These are phyloP conservation scores for Hylodesmum podocarpum DNA, from an alignment of 306 rosid genomes.

Conservation along the genomic window DNA sequence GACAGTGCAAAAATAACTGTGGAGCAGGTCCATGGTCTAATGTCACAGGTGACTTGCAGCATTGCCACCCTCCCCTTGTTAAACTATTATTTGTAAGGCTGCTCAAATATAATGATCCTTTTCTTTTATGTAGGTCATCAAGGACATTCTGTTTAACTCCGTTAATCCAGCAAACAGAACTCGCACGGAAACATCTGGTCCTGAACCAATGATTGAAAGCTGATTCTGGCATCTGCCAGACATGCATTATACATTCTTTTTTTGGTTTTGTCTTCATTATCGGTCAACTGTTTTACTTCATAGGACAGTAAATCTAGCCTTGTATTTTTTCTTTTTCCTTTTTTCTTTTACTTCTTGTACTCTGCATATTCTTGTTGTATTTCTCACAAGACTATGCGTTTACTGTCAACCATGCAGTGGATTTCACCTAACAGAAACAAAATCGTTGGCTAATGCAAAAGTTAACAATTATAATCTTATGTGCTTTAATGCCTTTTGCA, in stretches of 20 bases:
- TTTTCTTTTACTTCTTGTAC: neutral
- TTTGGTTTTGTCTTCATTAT: neutral
- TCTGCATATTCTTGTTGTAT: conserved; percentile 31
- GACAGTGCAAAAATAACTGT: conserved; percentile 95
- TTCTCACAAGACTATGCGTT: neutral
- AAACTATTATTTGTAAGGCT: neutral
- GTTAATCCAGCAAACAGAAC: conserved; percentile 63
- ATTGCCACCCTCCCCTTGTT: neutral
- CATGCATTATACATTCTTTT: conserved; percentile 21
- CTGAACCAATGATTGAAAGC: conserved; percentile 93
- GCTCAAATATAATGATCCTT: conserved; percentile 7
- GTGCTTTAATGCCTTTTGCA: neutral
- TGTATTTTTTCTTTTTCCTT: neutral
- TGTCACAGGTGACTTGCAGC: conserved; percentile 82
- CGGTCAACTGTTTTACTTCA: conserved; percentile 2
- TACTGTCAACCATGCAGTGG: neutral
- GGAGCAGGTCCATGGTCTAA: conserved; percentile 94
- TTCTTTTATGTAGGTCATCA: conserved; percentile 68
- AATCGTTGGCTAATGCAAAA: neutral
- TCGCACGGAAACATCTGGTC: conserved; percentile 63
- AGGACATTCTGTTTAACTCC: conserved; percentile 88
- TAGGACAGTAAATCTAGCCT: conserved; percentile 22
- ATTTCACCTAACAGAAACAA: conserved; percentile 14
- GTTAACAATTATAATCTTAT: neutral
- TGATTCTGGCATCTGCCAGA: conserved; percentile 38